Base-by-base conservation (phyloP, 495 filamentous ascomycete genomes). In the Penicillium bialowiezense region DNA sequence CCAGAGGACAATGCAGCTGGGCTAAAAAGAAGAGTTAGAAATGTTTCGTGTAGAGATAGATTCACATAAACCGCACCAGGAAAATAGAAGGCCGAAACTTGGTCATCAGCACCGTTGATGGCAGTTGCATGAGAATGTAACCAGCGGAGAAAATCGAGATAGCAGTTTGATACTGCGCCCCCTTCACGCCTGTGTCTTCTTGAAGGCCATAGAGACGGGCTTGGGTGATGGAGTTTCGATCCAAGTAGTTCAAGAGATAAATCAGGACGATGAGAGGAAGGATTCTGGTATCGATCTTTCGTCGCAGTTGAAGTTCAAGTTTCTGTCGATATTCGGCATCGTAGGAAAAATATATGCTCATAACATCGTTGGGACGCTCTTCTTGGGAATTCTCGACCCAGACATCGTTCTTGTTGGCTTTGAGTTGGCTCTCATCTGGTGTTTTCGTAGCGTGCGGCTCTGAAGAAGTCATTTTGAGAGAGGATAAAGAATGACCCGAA, bases 211-310 rank as follows among this genome's bases (percentile, higher is more conserved):
- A 74, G 31, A 80, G 50, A 17, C 69, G 55, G 18, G 71, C 73
- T n/a, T 72, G 65, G n/a, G 69, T 74, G 40, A 73, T 75, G 12
- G 51, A 54, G 23, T 74, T 77, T 29, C 86, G 76, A 62, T 89
- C 86, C 50, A 89, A 71, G 63, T 88, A 90, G 56, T 89, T 89
- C 65, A 89, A 66, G 51, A 89, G 82, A 59, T 89, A 88, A 73
- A 84, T 83, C 29, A 84, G 20, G 41, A 82, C 72, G 34, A 85
- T 59, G 56, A 79, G 76, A 10, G 83, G 82, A 44, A 87, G 63
- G 21, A 69, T 54, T 15, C 80, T 58, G 1, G 74, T 45, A 61
- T 86, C 83, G 23, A 86, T 81, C 54, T 82, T 86, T 17, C 75
- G 67, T 18, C 74, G 72, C n/a, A 78, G 51, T 20, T 48, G 19